These are phyloP conservation scores for Ustilago hordei DNA, from an alignment of 1,284 basidiomycete genomes.

Conservation along the genomic window DNA sequence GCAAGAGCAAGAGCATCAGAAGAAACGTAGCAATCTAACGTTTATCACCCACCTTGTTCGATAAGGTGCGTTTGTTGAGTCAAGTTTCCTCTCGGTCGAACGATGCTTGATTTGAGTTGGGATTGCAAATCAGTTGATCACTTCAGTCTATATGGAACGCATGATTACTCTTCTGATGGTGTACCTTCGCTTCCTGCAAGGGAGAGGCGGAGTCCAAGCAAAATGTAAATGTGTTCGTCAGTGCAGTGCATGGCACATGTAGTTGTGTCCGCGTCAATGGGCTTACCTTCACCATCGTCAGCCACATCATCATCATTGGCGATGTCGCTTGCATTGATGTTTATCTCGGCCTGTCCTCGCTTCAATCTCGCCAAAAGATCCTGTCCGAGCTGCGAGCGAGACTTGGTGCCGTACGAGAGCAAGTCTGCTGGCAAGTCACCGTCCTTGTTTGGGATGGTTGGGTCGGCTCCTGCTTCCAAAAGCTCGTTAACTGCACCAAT, in stretches of 20 bases:
- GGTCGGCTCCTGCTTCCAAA: slow-evolving; percentile 64
- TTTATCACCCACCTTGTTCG: neutral
- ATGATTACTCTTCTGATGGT: slow-evolving; percentile 42
- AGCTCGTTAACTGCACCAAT: slow-evolving; percentile 57
- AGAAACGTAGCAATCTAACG: neutral
- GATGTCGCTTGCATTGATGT: slow-evolving; percentile 51
- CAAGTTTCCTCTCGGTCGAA: neutral
- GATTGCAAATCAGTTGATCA: neutral
- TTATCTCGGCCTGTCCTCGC: slow-evolving; percentile 51
- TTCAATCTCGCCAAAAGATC: slow-evolving; percentile 53
- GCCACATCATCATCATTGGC: slow-evolving; percentile 46
- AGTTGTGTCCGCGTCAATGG: neutral
- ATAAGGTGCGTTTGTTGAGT: neutral
- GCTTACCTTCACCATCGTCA: slow-evolving; percentile 46
- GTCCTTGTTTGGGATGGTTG: slow-evolving; percentile 57
- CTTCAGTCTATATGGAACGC: neutral
- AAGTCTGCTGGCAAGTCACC: slow-evolving; percentile 62
- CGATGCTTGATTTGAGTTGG: neutral
- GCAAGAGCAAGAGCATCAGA: neutral
- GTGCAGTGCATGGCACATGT: neutral
- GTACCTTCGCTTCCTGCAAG: slow-evolving; percentile 49
- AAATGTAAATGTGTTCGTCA: neutral
- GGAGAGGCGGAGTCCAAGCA: neutral
- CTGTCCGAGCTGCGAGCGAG: slow-evolving; percentile 50
- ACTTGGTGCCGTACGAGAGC: slow-evolving; percentile 49